These are phyloP conservation scores for Coprinopsis strossmayeri DNA, from an alignment of 768 basidiomycete species.

Conservation along the genomic window DNA sequence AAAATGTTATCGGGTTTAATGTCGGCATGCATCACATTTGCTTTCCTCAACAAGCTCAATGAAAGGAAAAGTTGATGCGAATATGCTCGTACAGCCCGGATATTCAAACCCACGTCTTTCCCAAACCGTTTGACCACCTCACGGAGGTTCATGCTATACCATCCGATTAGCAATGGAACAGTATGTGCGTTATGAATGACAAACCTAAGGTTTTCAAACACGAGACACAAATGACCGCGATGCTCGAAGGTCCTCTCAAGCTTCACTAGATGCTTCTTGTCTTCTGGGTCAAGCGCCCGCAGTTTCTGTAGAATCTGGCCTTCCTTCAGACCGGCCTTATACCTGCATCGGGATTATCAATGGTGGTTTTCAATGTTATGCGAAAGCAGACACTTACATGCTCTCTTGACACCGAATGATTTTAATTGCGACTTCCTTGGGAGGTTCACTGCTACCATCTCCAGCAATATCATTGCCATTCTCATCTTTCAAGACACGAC, in stretches of 20 bases:
- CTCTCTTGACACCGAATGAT: constrained; percentile 94
- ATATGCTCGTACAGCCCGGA: constrained; percentile 97
- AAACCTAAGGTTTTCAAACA: constrained; percentile 94
- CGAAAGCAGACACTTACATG: constrained; percentile 60
- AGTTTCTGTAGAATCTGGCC: constrained; percentile 84
- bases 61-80: constrained; percentile 93
- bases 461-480: constrained; percentile 22
- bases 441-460: constrained; percentile 19
- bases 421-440: constrained; percentile 91
- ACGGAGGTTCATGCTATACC: constrained; percentile 87
- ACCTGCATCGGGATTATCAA: constrained; percentile 43
- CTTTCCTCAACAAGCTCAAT: constrained; percentile 77
- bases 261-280: constrained; percentile 95
- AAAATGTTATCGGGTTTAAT: constrained; percentile 98
- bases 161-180: background rate
- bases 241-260: constrained; percentile 94
- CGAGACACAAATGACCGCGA: constrained; percentile 91
- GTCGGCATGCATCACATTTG: constrained; percentile 95
- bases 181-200: no score
- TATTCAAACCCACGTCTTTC: constrained; percentile 94
- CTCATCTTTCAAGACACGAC: constrained; percentile 69
- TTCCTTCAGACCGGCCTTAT: constrained; percentile 92
- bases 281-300: constrained; percentile 85
- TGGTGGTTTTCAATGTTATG: background rate
- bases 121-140: constrained; percentile 98